These are phyloP conservation scores for Aspergillus unguis DNA, from an alignment of 2,329 filamentous ascomycete genomes.

Conservation along the genomic window DNA sequence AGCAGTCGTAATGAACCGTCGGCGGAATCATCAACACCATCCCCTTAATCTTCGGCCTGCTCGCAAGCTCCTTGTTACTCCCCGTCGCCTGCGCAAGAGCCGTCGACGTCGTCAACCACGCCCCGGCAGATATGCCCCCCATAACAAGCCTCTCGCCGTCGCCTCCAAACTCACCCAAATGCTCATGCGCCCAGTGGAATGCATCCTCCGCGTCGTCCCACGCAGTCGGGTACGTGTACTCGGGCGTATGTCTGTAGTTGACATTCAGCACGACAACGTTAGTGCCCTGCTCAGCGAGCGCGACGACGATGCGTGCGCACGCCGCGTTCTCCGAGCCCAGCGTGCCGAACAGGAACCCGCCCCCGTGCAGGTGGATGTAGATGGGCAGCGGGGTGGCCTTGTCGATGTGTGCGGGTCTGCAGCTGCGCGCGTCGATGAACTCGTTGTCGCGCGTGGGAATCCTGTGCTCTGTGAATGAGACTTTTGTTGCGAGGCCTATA, in stretches of 20 bases:
- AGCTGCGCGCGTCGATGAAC: constrained; percentile 46
- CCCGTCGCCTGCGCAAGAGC: constrained; percentile 38
- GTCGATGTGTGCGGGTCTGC: constrained; percentile 39
- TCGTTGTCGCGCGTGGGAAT: constrained; percentile 48
- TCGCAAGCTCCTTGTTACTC: constrained; percentile 16
- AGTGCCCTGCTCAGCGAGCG: constrained; percentile 15
- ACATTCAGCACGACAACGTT: constrained; percentile 51
- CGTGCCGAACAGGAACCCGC: constrained; percentile 57
- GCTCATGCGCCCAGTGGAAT: constrained; percentile 52
- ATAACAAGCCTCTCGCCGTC: constrained; percentile 43
- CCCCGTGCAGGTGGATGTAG: constrained; percentile 54
- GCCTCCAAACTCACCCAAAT: constrained; percentile 40
- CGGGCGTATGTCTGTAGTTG: constrained; percentile 59
- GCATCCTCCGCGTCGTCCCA: constrained; percentile 55
- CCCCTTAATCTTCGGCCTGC: constrained; percentile 41
- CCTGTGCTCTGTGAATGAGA: constrained; percentile 36
- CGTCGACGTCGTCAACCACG: constrained; percentile 44
- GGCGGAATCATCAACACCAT: constrained; percentile 53
- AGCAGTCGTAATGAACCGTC: constrained; percentile 38
- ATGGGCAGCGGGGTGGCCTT: constrained; percentile 43
- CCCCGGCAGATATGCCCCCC: constrained; percentile 51
- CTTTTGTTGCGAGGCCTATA: constrained; percentile 23
- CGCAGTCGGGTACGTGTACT: constrained; percentile 51
- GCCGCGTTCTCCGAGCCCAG: constrained; percentile 52
- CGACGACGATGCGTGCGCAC: constrained; percentile 48